These are phyloP conservation scores for Apiospora kogelbergensis DNA, from an alignment of 2,329 filamentous ascomycete species.

Conservation along the genomic window DNA sequence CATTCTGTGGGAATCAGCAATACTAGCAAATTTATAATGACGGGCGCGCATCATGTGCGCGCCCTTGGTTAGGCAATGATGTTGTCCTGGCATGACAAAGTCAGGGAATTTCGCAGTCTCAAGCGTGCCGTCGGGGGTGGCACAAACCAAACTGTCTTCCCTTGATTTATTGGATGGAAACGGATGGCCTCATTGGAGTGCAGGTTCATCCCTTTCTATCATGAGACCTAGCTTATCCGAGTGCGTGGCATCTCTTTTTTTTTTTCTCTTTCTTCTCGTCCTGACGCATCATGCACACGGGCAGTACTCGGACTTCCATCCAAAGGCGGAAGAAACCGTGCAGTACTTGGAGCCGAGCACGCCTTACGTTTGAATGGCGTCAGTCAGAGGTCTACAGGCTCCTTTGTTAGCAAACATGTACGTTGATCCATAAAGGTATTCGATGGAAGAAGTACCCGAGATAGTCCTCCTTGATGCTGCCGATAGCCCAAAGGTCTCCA, in stretches of 20 bases:
- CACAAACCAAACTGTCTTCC: background rate
- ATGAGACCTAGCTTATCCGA: background rate
- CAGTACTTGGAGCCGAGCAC: background rate
- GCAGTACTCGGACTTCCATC: background rate
- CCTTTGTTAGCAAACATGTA: conserved; percentile 14
- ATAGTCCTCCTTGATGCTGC: conserved; percentile 88
- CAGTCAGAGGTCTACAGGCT: conserved; percentile 8
- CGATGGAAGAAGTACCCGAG: conserved; percentile 53
- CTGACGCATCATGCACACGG: background rate
- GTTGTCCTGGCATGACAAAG: background rate
- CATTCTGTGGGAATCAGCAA: conserved; percentile 6
- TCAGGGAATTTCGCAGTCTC: background rate
- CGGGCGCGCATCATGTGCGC: background rate
- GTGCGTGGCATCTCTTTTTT: background rate
- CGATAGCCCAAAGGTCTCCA: conserved; percentile 93
- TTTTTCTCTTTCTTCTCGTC: background rate
- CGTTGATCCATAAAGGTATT: background rate
- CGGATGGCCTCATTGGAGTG: background rate
- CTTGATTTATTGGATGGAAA: background rate
- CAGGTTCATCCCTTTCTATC: background rate
- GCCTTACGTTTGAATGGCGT: background rate
- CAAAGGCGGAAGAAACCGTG: background rate
- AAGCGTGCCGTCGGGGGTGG: background rate
- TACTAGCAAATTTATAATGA: background rate
- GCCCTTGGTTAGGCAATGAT: background rate